Percentiles rank a stretch among this genome's conserved stretches.
phyloP scores from a whole-genome alignment of 106 monocot species.

The Allium cepa region DNA sequence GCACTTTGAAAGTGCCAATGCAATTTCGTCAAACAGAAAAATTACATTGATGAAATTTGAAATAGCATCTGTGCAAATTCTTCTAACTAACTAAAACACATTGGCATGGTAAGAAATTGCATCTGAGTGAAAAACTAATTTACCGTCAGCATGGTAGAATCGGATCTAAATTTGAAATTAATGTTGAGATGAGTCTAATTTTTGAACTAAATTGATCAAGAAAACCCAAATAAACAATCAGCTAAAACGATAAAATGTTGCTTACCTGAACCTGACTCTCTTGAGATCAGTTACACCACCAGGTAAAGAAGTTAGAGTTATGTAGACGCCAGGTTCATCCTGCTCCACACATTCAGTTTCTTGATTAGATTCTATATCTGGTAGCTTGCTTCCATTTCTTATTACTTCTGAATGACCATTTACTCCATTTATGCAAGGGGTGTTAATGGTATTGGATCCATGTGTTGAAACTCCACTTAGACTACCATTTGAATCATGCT shows the following conservation, averaged over 20 bases:
- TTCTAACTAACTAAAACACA: too few relatives aligned
- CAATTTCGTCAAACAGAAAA: too few relatives aligned
- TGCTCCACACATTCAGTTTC: conserved; percentile 94
- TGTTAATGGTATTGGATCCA: conserved; percentile 27
- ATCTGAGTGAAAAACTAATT: too few relatives aligned
- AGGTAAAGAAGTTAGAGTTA: conserved; percentile 79
- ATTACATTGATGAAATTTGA: too few relatives aligned
- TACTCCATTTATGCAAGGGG: not conserved
- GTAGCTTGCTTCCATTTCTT: conserved; percentile 46
- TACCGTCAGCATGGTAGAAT: too few relatives aligned
- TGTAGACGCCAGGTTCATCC: conserved; percentile 96
- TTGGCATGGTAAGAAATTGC: too few relatives aligned
- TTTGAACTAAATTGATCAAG: conserved; percentile 42
- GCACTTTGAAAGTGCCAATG: too few relatives aligned
- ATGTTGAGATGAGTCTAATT: conserved; percentile 10
- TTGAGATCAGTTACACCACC: conserved; percentile 82
- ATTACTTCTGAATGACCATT: conserved; percentile 7
- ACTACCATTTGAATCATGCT: conserved; percentile 36
- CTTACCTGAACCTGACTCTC: conserved; percentile 94
- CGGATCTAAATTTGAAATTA: too few relatives aligned
- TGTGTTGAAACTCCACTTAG: conserved; percentile 30
- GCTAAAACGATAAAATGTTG: too few relatives aligned
- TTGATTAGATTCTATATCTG: conserved; percentile 41
- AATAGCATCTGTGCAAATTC: too few relatives aligned
- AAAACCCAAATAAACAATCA: too few relatives aligned